Evolutionary conservation across 2,329 filamentous ascomycete species (phyloP).

Genomic region (Penicillium brevicompactum): DNA sequence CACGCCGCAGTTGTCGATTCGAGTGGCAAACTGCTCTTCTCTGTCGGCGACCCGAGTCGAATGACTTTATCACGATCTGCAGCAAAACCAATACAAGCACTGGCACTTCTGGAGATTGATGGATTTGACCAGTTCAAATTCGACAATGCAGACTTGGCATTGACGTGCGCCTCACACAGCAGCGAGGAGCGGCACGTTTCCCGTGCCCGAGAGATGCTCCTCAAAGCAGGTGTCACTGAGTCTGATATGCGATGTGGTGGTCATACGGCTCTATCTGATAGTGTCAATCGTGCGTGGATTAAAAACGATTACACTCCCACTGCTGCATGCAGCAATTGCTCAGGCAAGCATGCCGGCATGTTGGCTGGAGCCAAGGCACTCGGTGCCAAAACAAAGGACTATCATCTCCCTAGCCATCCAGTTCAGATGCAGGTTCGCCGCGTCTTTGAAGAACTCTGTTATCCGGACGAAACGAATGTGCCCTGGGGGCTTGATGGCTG

Average conservation of each 20-base stretch:
- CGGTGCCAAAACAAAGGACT: constrained; percentile 32
- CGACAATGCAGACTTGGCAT: constrained; percentile 46
- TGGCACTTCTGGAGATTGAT: constrained; percentile 49
- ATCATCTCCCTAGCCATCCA: constrained; percentile 41
- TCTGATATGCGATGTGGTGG: constrained; percentile 47
- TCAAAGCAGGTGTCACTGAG: constrained; percentile 37
- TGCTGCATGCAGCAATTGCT: constrained; percentile 50
- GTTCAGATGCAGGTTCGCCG: constrained; percentile 44
- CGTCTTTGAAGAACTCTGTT: constrained; percentile 41
- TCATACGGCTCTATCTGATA: constrained; percentile 40
- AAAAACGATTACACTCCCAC: constrained; percentile 41
- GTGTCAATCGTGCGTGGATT: constrained; percentile 45
- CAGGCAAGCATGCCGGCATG: constrained; percentile 54
- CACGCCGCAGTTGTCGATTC: constrained; percentile 48
- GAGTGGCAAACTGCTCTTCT: constrained; percentile 41
- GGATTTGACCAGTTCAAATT: constrained; percentile 41
- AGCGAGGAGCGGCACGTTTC: constrained; percentile 46
- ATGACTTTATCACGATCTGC: constrained; percentile 50
- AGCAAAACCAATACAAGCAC: constrained; percentile 50
- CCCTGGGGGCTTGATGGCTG: constrained; percentile 52
- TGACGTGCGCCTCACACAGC: constrained; percentile 53
- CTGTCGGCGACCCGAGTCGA: constrained; percentile 45
- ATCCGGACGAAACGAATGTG: constrained; percentile 28
- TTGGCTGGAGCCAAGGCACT: constrained; percentile 46
- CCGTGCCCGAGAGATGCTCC: constrained; percentile 44